phyloP scores from a whole-genome alignment of 176 grass and related monocot genomes.

The Ampelocalamus luodianensis region DNA sequence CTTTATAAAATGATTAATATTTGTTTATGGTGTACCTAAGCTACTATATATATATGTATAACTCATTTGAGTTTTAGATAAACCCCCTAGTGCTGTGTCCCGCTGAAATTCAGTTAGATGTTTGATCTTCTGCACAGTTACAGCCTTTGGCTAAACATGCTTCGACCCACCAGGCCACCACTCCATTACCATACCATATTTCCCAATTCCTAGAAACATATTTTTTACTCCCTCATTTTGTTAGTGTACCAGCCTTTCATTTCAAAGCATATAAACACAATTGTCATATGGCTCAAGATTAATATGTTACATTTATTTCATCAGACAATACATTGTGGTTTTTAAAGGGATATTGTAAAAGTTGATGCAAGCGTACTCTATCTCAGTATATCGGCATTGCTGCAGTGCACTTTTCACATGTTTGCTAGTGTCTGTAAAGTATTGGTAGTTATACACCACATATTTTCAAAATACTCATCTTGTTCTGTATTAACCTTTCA shows the following conservation, averaged over 20 bases:
- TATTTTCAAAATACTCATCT: slow-evolving; percentile 15
- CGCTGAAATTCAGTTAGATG: background rate
- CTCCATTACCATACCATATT: background rate
- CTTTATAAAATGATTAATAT: slow-evolving; percentile 12
- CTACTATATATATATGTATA: background rate
- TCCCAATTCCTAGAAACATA: background rate
- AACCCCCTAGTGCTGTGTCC: background rate
- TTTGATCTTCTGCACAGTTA: background rate
- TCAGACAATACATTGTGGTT: slow-evolving; percentile 1
- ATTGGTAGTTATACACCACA: background rate
- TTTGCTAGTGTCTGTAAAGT: background rate
- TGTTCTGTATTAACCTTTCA: slow-evolving; percentile 47
- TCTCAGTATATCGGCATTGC: background rate
- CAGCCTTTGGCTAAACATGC: background rate
- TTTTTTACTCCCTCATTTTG: background rate
- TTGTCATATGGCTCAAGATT: background rate
- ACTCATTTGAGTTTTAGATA: background rate
- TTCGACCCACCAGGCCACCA: background rate
- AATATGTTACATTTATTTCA: slow-evolving; percentile 11
- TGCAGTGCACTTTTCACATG: background rate
- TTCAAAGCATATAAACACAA: background rate
- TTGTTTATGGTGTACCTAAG: slow-evolving; percentile 22
- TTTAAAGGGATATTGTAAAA: slow-evolving; percentile 16
- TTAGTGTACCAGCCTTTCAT: background rate
- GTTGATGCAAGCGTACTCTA: background rate